Base-by-base conservation (phyloP, 768 basidiomycete genomes). In the Cyclocybe cylindracea region DNA sequence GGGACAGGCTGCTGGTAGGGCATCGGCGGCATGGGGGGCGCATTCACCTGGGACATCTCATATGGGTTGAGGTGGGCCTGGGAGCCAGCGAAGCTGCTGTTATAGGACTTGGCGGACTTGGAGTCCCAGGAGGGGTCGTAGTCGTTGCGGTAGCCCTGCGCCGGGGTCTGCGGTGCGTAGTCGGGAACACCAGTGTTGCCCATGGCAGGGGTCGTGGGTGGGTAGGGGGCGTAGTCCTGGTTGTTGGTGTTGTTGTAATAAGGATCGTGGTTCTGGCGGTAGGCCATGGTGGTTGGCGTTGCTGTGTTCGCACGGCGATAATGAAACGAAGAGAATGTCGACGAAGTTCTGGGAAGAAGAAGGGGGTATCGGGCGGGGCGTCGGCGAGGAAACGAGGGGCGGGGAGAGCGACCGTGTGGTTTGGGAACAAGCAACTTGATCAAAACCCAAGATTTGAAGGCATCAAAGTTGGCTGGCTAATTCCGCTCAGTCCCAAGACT, bases 51-150 rank as follows among this genome's bases (percentile, higher is more conserved):
- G 66, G 73, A 74, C 78, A 82, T 80, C 57, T 79, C 85, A 48
- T 87, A 80, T 29, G 86, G 78, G 47, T 83, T 82, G 57, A 91
- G 82, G 63, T 90, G 87, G 24, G 74, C 81, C 61, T 90, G 87
- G 4, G 89, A 91, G 67, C 86, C 83, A 58, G 76, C 77, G 60
- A 78, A 80, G 66, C 78, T 80, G 60, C 85, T 86, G 64, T 84
- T 78, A 65, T 80, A 81, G 24, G 86, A 87, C 53, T 84, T 82
- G 41, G 74, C 69, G 4, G 82, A 85, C 61, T 74, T 77, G 31
- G 66, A 59, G 56, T 80, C 79, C 76, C 77, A 79, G 48, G 24
- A 24, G 24, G 78, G 77, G 19, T 82, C 76, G 55, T 75, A 67
- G 56, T 82, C 78, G 51, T 77, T 75, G 56, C 73, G 69, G 45